Conservation (phyloP, 2,329 filamentous ascomycete genomes). For the Neonectria hederae region DNA sequence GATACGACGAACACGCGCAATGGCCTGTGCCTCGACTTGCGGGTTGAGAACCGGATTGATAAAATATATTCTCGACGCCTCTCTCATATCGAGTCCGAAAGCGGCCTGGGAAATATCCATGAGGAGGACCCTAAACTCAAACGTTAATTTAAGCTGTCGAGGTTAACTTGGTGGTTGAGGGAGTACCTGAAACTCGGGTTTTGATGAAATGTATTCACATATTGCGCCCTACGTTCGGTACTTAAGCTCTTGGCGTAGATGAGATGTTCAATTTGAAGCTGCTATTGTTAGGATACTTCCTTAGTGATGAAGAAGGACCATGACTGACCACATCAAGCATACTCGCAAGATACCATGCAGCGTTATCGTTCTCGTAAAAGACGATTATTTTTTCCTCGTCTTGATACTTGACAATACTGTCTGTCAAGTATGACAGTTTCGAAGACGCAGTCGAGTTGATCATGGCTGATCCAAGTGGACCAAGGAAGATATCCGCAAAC, state of each 20-base stretch:
- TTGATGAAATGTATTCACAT: constrained; percentile 81
- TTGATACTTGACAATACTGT: constrained; percentile 74
- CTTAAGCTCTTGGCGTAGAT: constrained; percentile 74
- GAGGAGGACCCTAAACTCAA: constrained; percentile 71
- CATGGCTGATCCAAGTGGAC: constrained; percentile 65
- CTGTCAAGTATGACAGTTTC: constrained; percentile 87
- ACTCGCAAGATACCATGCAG: constrained; percentile 86
- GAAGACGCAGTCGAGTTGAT: constrained; percentile 85
- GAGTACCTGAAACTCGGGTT: constrained; percentile 66
- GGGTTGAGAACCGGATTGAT: constrained; percentile 88
- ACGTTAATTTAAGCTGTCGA: constrained; percentile 10
- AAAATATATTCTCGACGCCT: constrained; percentile 88
- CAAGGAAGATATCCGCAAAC: constrained; percentile 41
- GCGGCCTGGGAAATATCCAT: constrained; percentile 94
- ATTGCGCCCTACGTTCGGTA: constrained; percentile 72
- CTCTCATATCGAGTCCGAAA: constrained; percentile 85
- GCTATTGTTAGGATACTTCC: constrained; percentile 19
- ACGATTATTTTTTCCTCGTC: constrained; percentile 84
- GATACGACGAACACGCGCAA: constrained; percentile 89
- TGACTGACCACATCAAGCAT: constrained; percentile 74
- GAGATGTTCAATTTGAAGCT: constrained; percentile 68
- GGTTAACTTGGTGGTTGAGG: neutral
- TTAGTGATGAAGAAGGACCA: neutral
- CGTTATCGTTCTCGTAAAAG: constrained; percentile 90
- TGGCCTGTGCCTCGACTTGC: constrained; percentile 86